These are phyloP conservation scores for Candida silvatica DNA, from an alignment of 805 yeast species.

Conservation along the genomic window DNA sequence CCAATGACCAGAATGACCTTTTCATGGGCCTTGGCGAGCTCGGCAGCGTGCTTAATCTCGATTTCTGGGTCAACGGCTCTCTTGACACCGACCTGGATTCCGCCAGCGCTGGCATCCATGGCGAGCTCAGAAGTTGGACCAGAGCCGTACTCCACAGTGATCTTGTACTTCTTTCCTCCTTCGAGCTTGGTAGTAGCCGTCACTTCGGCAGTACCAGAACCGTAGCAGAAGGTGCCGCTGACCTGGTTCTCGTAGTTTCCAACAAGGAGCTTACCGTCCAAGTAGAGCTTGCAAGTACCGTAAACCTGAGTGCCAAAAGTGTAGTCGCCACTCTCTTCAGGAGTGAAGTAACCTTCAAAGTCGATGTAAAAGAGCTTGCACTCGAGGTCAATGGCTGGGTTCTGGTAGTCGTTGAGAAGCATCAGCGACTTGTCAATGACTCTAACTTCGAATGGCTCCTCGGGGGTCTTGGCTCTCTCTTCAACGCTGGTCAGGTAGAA, in stretches of 20 bases:
- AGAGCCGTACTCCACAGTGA: constrained; percentile 34
- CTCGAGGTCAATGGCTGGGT: constrained; percentile 6
- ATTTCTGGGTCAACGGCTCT: constrained; percentile 20
- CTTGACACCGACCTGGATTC: constrained; percentile 12
- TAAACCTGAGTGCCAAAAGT: constrained; percentile 30
- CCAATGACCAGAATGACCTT: constrained; percentile 46
- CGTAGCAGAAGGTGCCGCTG: constrained; percentile 33
- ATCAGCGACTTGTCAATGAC: background rate
- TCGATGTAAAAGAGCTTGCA: constrained; percentile 27
- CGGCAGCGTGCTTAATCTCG: constrained; percentile 34
- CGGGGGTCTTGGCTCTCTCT: background rate
- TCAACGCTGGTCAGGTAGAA: background rate
- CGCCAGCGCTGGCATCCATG: constrained; percentile 23
- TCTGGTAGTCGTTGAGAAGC: background rate
- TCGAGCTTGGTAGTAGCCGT: constrained; percentile 12
- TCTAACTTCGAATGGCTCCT: background rate
- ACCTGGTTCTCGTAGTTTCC: constrained; percentile 35
- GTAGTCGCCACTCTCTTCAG: constrained; percentile 31
- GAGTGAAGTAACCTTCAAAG: constrained; percentile 28
- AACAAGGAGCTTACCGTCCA: constrained; percentile 33
- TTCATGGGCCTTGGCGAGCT: constrained; percentile 40
- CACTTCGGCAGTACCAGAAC: constrained; percentile 9
- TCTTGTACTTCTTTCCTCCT: constrained; percentile 26
- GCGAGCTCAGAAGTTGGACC: constrained; percentile 26
- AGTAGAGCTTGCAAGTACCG: constrained; percentile 35